A percentile compares a stretch with the other conserved stretches of the same genome.
These are phyloP conservation scores for Plasmopara muralis DNA, from an alignment of 352 stramenopile genomes.

Conservation along the genomic window DNA sequence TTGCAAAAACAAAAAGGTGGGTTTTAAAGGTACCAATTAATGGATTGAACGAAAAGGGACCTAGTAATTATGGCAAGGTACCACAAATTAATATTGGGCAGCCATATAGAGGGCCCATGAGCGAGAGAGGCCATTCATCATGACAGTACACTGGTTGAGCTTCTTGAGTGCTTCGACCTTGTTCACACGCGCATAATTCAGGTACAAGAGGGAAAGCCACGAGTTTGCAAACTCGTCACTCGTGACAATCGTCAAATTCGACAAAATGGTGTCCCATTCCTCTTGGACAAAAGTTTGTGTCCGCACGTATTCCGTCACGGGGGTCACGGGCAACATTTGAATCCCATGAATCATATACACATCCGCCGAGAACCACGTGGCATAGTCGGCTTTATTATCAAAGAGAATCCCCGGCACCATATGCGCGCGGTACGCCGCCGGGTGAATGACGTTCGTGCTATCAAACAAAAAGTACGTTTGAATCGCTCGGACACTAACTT, in stretches of 20 bases:
- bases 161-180: conserved; percentile 32
- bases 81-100: conserved; percentile 15
- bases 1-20: too few relatives aligned
- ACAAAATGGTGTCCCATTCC: conserved; percentile 52
- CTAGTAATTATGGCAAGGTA: background rate
- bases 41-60: too few relatives aligned
- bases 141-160: conserved; percentile 40
- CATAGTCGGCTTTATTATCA: conserved; percentile 78
- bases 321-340: conserved; percentile 65
- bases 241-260: conserved; percentile 39
- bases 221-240: conserved; percentile 28
- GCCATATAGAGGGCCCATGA: conserved; percentile 79
- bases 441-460: conserved; percentile 46
- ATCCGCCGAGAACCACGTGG: conserved; percentile 65
- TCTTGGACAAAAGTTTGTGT: conserved; percentile 47
- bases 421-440: conserved; percentile 28
- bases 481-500: conserved; percentile 41
- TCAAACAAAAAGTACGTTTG: conserved; percentile 73
- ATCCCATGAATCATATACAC: conserved; percentile 74
- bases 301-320: conserved; percentile 54
- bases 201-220: conserved; percentile 67
- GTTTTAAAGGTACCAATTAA: too few relatives aligned
- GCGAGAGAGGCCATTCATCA: conserved; percentile 74
- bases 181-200: conserved; percentile 68
- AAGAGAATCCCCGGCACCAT: conserved; percentile 70